phyloP scores from a whole-genome alignment of 2,329 filamentous ascomycete species.

The Penicillium brevicompactum region DNA sequence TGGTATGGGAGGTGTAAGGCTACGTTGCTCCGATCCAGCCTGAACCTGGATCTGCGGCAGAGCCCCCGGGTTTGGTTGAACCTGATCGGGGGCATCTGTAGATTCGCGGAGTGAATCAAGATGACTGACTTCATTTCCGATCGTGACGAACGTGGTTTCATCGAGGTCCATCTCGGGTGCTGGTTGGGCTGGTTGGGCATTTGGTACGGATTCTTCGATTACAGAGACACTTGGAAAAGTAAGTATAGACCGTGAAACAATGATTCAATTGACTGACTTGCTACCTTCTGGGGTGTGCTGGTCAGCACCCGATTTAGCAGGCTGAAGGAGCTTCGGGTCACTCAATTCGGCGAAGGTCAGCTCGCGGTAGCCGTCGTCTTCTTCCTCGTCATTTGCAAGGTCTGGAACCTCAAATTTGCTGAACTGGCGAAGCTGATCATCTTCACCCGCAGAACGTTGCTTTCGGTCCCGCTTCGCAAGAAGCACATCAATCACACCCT shows the following conservation, averaged over 20 bases:
- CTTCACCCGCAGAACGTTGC: constrained; percentile 55
- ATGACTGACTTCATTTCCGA: constrained; percentile 17
- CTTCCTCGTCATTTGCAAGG: constrained; percentile 57
- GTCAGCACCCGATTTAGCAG: constrained; percentile 26
- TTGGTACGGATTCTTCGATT: constrained; percentile 29
- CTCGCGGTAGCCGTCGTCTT: constrained; percentile 63
- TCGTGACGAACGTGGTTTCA: constrained; percentile 24
- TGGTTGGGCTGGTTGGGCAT: constrained; percentile 11
- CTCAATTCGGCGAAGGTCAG: constrained; percentile 65
- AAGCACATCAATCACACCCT: constrained; percentile 59
- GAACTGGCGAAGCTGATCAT: constrained; percentile 72
- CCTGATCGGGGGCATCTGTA: constrained; percentile 11
- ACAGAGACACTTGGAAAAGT: constrained; percentile 33
- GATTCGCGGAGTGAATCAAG: constrained; percentile 11
- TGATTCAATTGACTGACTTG: constrained; percentile 43
- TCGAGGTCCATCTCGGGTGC: constrained; percentile 11
- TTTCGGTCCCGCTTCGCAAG: constrained; percentile 71
- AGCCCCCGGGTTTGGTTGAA: constrained; percentile 13
- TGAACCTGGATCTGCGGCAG: constrained; percentile 9
- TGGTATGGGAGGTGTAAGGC: constrained; percentile 17
- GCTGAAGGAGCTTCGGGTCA: constrained; percentile 66
- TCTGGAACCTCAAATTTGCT: constrained; percentile 75
- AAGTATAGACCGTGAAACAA: constrained; percentile 27
- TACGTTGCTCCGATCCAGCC: constrained; percentile 15
- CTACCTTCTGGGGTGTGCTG: constrained; percentile 34